Conservation (phyloP, 176 grass and related monocot genomes). For the Triticum timopheevii region DNA sequence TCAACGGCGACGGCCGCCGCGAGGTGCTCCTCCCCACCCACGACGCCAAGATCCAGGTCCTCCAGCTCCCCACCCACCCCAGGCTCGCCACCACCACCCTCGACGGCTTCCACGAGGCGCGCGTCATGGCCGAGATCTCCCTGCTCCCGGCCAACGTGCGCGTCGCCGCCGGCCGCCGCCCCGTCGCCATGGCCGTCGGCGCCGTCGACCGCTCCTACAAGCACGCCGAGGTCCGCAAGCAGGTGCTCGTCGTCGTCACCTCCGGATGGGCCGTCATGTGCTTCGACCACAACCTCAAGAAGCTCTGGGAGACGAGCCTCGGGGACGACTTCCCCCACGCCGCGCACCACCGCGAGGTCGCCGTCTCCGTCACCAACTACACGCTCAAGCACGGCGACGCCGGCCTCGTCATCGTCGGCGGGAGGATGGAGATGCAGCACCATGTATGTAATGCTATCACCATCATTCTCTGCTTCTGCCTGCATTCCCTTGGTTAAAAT, state of each 20-base stretch:
- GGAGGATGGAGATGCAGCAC: slow-evolving; percentile 95
- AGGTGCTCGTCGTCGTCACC: slow-evolving; percentile 91
- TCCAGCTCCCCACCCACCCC: slow-evolving; percentile 30
- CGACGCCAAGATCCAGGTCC: slow-evolving; percentile 88
- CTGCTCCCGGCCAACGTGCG: slow-evolving; percentile 77
- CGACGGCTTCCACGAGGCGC: slow-evolving; percentile 78
- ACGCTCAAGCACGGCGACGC: slow-evolving; percentile 91
- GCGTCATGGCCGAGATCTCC: slow-evolving; percentile 74
- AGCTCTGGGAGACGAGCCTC: slow-evolving; percentile 91
- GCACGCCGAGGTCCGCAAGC: slow-evolving; percentile 50
- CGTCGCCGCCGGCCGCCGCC: slow-evolving; percentile 67
- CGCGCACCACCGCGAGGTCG: slow-evolving; percentile 79
- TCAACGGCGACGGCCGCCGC: slow-evolving; percentile 83
- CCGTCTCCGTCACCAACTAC: slow-evolving; percentile 83
- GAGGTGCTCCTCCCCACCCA: slow-evolving; percentile 92
- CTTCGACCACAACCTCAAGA: slow-evolving; percentile 98
- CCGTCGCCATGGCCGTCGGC: slow-evolving; percentile 86
- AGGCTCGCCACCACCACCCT: not conserved
- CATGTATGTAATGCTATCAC: slow-evolving; percentile 46
- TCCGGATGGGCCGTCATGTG: slow-evolving; percentile 96
- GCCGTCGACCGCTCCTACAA: slow-evolving; percentile 66
- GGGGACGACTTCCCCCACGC: slow-evolving; percentile 85
- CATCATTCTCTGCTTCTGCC: not conserved
- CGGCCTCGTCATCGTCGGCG: slow-evolving; percentile 81
- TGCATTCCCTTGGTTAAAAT: not conserved